These are phyloP conservation scores for Penicillium sp. DNA, from an alignment of 2,329 filamentous ascomycete species.

Conservation along the genomic window DNA sequence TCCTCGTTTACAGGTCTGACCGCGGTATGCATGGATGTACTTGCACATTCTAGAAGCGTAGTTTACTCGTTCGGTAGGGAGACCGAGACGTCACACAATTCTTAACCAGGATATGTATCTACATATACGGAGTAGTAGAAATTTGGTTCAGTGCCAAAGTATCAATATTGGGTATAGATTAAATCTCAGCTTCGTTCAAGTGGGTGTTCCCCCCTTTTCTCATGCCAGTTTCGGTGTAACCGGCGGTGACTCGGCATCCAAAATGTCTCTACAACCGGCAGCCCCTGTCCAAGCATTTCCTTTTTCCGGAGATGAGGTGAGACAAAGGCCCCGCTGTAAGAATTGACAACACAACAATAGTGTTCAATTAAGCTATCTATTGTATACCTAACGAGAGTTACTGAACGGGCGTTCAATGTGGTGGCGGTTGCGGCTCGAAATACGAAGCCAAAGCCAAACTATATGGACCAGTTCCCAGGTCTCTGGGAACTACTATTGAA, in stretches of 20 bases:
- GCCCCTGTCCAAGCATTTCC: neutral
- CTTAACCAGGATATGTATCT: neutral
- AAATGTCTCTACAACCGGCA: neutral
- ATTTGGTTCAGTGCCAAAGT: too few species aligned
- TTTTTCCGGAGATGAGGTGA: neutral
- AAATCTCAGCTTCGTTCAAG: neutral
- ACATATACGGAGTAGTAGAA: too few species aligned
- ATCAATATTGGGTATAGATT: neutral
- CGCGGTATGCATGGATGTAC: neutral
- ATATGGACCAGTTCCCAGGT: neutral
- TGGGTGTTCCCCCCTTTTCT: neutral
- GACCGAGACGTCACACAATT: neutral
- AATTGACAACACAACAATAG: neutral
- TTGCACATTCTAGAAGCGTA: neutral
- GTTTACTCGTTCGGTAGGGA: neutral
- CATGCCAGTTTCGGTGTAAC: neutral
- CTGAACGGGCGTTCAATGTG: neutral
- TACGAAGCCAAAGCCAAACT: neutral
- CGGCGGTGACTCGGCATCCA: neutral
- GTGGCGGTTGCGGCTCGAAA: neutral
- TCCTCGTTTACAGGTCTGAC: neutral
- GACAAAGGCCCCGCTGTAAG: neutral
- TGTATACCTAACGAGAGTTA: neutral
- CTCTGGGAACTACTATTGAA: conserved; percentile 5
- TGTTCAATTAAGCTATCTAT: neutral